Base-by-base conservation (phyloP, 768 basidiomycete species). In the Macrocybe gigantea region DNA sequence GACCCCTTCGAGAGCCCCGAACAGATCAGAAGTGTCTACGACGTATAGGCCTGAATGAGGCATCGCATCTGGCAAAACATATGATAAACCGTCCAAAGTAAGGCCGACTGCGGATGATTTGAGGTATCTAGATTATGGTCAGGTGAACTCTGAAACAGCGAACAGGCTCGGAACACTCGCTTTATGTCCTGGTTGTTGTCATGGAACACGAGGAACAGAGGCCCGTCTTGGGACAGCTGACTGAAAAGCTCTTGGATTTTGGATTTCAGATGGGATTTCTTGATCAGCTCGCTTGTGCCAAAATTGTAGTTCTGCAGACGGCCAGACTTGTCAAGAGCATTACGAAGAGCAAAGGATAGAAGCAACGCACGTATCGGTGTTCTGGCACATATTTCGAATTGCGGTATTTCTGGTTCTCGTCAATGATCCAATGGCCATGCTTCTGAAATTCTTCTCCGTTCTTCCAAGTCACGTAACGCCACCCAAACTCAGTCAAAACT, bases 401-500 rank as follows among this genome's bases (percentile, higher is more conserved):
- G 15, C 60, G 67, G 47, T 77, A 83, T 36, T 65, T 60, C 43
- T 65, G 67, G 55, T 81, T 72, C 52, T 89, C 85, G 44, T 79
- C 71, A 13, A 89, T 75, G 48, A 85, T 78, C 36, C 82, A 64
- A 60, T 89, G 85, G 0, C 77, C 82, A 38, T 67, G 56, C 44
- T 80, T 73, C 34, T 68, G 66, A 36, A 79, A 56, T 57, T 70
- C 70, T 37, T 68, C 38, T 4, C 73, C 80, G 22, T 74, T 67
- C 42, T 77, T 67, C 80, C 83, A 89, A 7, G 66, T 69, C 31
- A 83, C 55, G 7, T 69, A 58, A 55, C 80, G 79, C 75, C 80
- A 92, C n/a, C 92, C 92, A 55, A 89, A 85, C 60, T 94, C 92
- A 22, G 87, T 90, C 52, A 92, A 70, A 14, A 83, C 52, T 1